These are phyloP conservation scores for Tulasnella sp. DNA, from an alignment of 768 basidiomycete species.

Conservation along the genomic window DNA sequence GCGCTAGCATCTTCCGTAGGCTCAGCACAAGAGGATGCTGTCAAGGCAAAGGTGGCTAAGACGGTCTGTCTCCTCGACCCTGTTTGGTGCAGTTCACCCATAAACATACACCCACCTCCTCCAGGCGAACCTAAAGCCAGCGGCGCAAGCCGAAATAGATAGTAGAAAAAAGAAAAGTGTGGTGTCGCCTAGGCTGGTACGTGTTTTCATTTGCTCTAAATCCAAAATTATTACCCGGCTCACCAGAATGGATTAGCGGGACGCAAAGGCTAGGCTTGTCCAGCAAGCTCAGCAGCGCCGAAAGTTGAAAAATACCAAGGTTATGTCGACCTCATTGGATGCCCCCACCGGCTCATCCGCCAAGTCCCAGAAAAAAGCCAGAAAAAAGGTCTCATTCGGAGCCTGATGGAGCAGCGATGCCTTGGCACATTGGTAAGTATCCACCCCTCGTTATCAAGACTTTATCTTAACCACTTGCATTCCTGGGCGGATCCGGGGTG, in stretches of 20 bases:
- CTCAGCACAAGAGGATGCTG: background rate
- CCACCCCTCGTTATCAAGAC: too few species aligned
- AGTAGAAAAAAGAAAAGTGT: background rate
- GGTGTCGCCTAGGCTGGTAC: background rate
- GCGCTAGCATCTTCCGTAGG: conserved; percentile 2
- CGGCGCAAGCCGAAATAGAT: conserved; percentile 2
- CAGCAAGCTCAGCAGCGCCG: background rate
- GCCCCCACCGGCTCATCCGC: too few species aligned
- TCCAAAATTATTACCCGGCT: too few species aligned
- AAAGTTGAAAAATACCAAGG: background rate
- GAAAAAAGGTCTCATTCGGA: conserved; percentile 8
- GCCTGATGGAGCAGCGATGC: too few species aligned
- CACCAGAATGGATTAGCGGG: too few species aligned
- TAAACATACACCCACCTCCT: background rate
- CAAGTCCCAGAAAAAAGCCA: background rate
- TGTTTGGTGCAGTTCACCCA: background rate
- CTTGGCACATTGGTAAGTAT: too few species aligned
- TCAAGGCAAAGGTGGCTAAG: conserved; percentile 1
- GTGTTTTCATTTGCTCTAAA: too few species aligned
- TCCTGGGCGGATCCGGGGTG: too few species aligned
- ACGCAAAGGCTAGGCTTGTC: background rate
- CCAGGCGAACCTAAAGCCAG: conserved; percentile 5
- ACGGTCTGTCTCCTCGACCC: background rate
- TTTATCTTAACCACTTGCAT: too few species aligned
- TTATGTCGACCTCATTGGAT: background rate